A percentile compares a stretch with the other conserved stretches of the same genome.
phyloP scores from a whole-genome alignment of 2,329 filamentous ascomycete species.

The Aureobasidium lini region DNA sequence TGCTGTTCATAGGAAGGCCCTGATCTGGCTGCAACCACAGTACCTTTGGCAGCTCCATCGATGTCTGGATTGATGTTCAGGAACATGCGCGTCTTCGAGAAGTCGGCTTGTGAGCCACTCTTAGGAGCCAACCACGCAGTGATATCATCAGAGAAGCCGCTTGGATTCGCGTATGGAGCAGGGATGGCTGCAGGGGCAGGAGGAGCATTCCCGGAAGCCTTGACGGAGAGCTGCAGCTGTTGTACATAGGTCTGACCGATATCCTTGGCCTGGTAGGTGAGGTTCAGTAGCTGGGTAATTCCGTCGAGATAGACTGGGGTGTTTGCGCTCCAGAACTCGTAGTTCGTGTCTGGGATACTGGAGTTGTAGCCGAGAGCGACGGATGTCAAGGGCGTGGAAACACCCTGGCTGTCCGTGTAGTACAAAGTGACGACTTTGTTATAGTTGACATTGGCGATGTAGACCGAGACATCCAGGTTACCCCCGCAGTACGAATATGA shows the following conservation, averaged over 20 bases:
- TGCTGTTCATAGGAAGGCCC: conserved; percentile 21
- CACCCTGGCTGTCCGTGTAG: conserved; percentile 24
- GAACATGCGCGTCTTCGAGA: conserved; percentile 25
- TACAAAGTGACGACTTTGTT: conserved; percentile 27
- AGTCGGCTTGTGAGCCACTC: conserved; percentile 20
- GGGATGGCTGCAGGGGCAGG: conserved; percentile 18
- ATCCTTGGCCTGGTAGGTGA: conserved; percentile 25
- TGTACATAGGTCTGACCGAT: conserved; percentile 23
- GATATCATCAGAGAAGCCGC: conserved; percentile 26
- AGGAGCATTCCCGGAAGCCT: conserved; percentile 21
- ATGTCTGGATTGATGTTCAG: conserved; percentile 27
- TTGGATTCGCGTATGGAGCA: conserved; percentile 24
- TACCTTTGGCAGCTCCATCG: conserved; percentile 23
- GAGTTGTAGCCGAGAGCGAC: conserved; percentile 22
- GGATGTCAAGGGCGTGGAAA: conserved; percentile 24
- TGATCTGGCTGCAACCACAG: conserved; percentile 26
- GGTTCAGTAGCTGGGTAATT: conserved; percentile 24
- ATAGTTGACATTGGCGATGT: conserved; percentile 26
- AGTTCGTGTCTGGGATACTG: conserved; percentile 20
- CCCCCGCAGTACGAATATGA: conserved; percentile 27
- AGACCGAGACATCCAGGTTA: conserved; percentile 21
- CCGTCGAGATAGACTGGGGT: conserved; percentile 26
- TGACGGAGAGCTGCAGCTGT: conserved; percentile 19
- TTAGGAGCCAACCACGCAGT: conserved; percentile 22
- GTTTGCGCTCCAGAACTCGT: conserved; percentile 24